Conservation (phyloP, 148 eudicot genomes). For the Cornus kousa region DNA sequence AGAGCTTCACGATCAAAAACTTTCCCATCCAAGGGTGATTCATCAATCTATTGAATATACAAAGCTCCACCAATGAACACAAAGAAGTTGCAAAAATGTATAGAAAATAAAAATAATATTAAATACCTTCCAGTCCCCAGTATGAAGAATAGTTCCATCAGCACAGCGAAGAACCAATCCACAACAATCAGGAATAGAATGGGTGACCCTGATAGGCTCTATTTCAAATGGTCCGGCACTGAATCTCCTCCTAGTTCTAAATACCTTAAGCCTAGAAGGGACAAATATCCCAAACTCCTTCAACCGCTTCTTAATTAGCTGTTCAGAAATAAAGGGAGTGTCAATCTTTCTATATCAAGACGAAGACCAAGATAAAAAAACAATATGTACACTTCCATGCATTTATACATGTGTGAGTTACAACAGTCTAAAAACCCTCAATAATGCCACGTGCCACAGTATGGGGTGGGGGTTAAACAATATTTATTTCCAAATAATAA, state of each 20-base stretch:
- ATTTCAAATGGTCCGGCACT: constrained; percentile 94
- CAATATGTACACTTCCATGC: not conserved
- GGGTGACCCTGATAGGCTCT: constrained; percentile 94
- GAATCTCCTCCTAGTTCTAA: constrained; percentile 68
- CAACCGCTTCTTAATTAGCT: constrained; percentile 91
- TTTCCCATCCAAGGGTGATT: constrained; percentile 87
- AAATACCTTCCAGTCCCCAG: constrained; percentile 99
- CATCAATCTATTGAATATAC: constrained; percentile 71
- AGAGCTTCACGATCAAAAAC: constrained; percentile 83
- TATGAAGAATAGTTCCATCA: constrained; percentile 96
- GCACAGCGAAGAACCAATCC: constrained; percentile 95
- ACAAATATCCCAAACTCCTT: constrained; percentile 93
- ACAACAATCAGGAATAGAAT: constrained; percentile 97
- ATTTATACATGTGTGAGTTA: not conserved
- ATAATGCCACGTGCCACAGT: not conserved
- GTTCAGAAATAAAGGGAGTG: constrained; percentile 22
- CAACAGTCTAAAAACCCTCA: not conserved
- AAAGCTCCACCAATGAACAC: not conserved
- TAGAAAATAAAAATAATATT: constrained; percentile 5
- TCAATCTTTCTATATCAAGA: not conserved
- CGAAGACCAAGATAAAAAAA: constrained; percentile 2
- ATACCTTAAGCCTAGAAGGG: constrained; percentile 86
- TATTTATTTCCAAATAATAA: not conserved
- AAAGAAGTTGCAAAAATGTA: constrained; percentile 3
- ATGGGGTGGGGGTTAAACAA: not conserved